Conservation (phyloP, 2,329 filamentous ascomycete genomes). For the Exserohilum rostratum region DNA sequence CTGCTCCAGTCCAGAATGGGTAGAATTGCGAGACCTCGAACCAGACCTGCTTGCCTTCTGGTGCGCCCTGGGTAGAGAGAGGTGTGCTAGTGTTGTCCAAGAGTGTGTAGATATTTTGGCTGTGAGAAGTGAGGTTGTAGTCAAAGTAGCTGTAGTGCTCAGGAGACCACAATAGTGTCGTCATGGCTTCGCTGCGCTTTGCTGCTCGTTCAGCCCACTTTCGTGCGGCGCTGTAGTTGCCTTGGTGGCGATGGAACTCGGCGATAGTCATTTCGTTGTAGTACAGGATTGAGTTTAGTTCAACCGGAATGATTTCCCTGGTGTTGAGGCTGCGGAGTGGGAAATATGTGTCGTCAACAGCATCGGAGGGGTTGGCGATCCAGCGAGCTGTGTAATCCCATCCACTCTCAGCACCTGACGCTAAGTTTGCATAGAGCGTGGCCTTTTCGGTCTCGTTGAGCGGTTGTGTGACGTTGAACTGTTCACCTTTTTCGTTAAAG, state of each 20-base stretch:
- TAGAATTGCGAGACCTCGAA: conserved; percentile 68
- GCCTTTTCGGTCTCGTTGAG: conserved; percentile 62
- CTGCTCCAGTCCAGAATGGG: conserved; percentile 73
- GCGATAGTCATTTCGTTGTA: conserved; percentile 67
- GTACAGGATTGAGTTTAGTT: conserved; percentile 72
- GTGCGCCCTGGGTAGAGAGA: conserved; percentile 52
- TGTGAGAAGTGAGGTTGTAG: conserved; percentile 67
- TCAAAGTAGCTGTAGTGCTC: conserved; percentile 70
- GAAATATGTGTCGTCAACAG: conserved; percentile 66
- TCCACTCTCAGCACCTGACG: conserved; percentile 69
- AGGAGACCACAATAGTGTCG: conserved; percentile 67
- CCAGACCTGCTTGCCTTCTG: conserved; percentile 61
- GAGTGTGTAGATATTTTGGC: conserved; percentile 62
- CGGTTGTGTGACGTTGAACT: conserved; percentile 59
- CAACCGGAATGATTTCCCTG: conserved; percentile 64
- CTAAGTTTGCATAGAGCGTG: conserved; percentile 65
- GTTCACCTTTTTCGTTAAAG: conserved; percentile 63
- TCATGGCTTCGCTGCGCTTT: conserved; percentile 66
- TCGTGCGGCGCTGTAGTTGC: conserved; percentile 58
- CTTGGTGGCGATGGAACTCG: conserved; percentile 58
- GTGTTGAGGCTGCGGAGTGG: conserved; percentile 69
- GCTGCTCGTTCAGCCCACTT: conserved; percentile 59
- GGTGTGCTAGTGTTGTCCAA: conserved; percentile 50
- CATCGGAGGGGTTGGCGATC: conserved; percentile 63
- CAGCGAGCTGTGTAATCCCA: conserved; percentile 69